phyloP scores from a whole-genome alignment of 2,329 filamentous ascomycete genomes.

The Arthrinium puccinioides region DNA sequence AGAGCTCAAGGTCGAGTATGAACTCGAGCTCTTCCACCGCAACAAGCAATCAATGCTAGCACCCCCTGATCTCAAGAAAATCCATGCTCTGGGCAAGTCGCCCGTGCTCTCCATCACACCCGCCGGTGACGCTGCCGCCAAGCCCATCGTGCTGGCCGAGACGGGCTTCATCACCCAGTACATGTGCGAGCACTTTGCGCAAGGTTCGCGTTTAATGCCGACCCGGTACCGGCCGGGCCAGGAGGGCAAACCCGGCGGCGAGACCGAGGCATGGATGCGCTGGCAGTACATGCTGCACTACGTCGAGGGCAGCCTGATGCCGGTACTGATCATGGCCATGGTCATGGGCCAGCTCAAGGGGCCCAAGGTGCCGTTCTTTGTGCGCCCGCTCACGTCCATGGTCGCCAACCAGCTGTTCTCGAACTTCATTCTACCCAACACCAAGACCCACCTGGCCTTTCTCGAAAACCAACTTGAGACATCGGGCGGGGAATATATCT shows the following conservation, averaged over 20 bases:
- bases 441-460: conserved; percentile 39
- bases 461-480: conserved; percentile 41
- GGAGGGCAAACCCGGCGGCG: conserved; percentile 49
- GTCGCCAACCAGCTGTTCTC: conserved; percentile 36
- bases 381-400: conserved; percentile 42
- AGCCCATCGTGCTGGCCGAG: conserved; percentile 65
- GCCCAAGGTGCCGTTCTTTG: conserved; percentile 40
- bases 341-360: conserved; percentile 30
- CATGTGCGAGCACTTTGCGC: conserved; percentile 57
- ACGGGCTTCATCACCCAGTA: conserved; percentile 79
- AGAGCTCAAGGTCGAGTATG: conserved; percentile 72
- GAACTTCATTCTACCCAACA: conserved; percentile 38
- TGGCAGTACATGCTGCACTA: conserved; percentile 74
- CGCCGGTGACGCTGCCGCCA: conserved; percentile 17
- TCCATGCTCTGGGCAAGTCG: conserved; percentile 84
- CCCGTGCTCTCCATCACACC: conserved; percentile 64
- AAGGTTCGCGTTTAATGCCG: conserved; percentile 41
- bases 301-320: conserved; percentile 69
- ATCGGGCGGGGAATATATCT: conserved; percentile 39
- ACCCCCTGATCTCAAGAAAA: conserved; percentile 64
- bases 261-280: conserved; percentile 53
- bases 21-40: conserved; percentile 74
- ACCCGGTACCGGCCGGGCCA: conserved; percentile 48
- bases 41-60: conserved; percentile 55
- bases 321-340: conserved; percentile 15